These are phyloP conservation scores for Magnolia kwangsiensis DNA, from an alignment of 164 flowering plant species.

Conservation along the genomic window DNA sequence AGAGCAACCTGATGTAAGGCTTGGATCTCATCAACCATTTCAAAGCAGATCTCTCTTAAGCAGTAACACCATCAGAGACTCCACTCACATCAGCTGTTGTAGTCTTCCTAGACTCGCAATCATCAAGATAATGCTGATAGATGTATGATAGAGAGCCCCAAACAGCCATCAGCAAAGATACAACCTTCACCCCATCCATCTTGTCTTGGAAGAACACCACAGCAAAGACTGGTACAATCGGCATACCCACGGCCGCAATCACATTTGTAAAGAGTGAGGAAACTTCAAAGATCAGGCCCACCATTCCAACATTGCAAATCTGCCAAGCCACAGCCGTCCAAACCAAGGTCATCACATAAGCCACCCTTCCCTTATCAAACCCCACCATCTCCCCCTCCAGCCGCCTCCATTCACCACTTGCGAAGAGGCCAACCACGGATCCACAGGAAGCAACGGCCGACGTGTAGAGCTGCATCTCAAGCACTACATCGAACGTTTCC, in stretches of 20 bases:
- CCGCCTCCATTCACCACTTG: constrained; percentile 30
- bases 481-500: constrained; percentile 15
- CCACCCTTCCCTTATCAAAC: constrained; percentile 4
- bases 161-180: constrained; percentile 26
- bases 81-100: constrained; percentile 1
- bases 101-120: constrained; percentile 1
- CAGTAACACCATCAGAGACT: not conserved
- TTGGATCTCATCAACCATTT: not conserved
- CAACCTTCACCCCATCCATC: constrained; percentile 33
- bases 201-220: constrained; percentile 29
- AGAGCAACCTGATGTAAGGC: too few relatives aligned
- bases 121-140: constrained; percentile 33
- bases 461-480: constrained; percentile 23
- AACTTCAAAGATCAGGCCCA: constrained; percentile 24
- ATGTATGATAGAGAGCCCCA: constrained; percentile 30
- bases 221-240: constrained; percentile 25
- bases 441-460: constrained; percentile 22
- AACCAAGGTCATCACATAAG: constrained; percentile 18
- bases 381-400: constrained; percentile 28
- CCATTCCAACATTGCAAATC: not conserved
- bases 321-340: not conserved
- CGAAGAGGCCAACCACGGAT: constrained; percentile 25
- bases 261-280: constrained; percentile 21
- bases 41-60: not conserved
- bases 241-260: not conserved